A percentile compares a stretch with the other conserved stretches of the same genome.
These are phyloP conservation scores for Eucalyptus tenuipes DNA, from an alignment of 345 rosid genomes.

Conservation along the genomic window DNA sequence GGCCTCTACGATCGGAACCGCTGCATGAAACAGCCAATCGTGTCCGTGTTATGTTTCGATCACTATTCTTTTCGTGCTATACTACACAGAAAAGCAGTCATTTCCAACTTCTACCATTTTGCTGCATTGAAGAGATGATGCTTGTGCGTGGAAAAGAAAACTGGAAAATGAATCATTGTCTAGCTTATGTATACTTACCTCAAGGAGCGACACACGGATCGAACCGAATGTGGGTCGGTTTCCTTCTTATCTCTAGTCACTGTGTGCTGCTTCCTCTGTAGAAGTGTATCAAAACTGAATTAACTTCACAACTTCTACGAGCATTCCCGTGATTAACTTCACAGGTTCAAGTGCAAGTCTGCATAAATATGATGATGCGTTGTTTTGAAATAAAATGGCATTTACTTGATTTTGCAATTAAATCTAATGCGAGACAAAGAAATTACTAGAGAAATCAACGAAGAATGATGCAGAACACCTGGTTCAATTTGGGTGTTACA, in stretches of 20 bases:
- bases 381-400: background rate
- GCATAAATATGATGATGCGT: background rate
- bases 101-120: background rate
- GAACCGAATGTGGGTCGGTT: constrained; percentile 82
- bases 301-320: background rate
- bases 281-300: background rate
- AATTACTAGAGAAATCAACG: background rate
- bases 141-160: background rate
- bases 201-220: constrained; percentile 95
- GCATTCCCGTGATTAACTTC: background rate
- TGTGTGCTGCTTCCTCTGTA: constrained; percentile 71
- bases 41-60: background rate
- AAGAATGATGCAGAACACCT: background rate
- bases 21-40: background rate
- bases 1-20: constrained; percentile 63
- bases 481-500: background rate
- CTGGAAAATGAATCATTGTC: background rate
- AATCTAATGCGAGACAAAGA: background rate
- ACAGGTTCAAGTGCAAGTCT: background rate
- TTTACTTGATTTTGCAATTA: background rate
- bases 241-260: constrained; percentile 76
- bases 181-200: constrained; percentile 23
- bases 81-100: background rate
- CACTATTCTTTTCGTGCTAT: background rate
- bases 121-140: background rate